Evolutionary conservation across 495 filamentous ascomycete genomes (phyloP).

Genomic region (Talaromyces adpressus): DNA sequence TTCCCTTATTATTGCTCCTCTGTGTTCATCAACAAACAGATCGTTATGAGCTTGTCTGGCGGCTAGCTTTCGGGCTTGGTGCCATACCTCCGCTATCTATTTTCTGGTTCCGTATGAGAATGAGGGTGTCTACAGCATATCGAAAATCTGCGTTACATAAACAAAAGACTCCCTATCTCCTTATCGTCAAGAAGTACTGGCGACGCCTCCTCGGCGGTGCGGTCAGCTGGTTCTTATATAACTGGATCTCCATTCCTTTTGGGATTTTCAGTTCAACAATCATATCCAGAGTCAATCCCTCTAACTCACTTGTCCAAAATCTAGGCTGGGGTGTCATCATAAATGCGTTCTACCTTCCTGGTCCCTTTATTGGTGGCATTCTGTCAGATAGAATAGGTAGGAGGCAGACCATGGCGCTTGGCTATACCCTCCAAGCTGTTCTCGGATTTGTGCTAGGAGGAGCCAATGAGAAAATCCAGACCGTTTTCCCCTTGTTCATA

Average conservation of each 20-base stretch:
- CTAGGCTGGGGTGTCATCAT: constrained; percentile 76
- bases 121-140: constrained; percentile 53
- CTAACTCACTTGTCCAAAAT: constrained; percentile 41
- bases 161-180: constrained; percentile 24
- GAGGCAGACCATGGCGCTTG: constrained; percentile 52
- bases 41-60: no score
- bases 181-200: constrained; percentile 33
- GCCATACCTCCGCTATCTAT: constrained; percentile 27
- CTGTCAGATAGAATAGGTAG: constrained; percentile 64
- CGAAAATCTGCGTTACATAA: constrained; percentile 57
- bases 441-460: constrained; percentile 71
- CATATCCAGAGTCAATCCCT: constrained; percentile 34
- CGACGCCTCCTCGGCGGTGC: constrained; percentile 25
- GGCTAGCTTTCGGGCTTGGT: no score
- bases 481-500: constrained; percentile 59
- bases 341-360: constrained; percentile 75
- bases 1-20: no score
- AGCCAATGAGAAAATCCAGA: constrained; percentile 47
- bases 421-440: constrained; percentile 53
- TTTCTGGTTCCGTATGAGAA: constrained; percentile 33
- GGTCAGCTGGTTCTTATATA: constrained; percentile 35
- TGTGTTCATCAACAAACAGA: no score
- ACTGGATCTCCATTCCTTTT: constrained; percentile 35
- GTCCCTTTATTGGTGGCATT: constrained; percentile 61
- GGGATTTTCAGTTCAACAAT: constrained; percentile 32